Conservation (phyloP, 2,329 filamentous ascomycete genomes). For the Colletotrichum spaethianum region DNA sequence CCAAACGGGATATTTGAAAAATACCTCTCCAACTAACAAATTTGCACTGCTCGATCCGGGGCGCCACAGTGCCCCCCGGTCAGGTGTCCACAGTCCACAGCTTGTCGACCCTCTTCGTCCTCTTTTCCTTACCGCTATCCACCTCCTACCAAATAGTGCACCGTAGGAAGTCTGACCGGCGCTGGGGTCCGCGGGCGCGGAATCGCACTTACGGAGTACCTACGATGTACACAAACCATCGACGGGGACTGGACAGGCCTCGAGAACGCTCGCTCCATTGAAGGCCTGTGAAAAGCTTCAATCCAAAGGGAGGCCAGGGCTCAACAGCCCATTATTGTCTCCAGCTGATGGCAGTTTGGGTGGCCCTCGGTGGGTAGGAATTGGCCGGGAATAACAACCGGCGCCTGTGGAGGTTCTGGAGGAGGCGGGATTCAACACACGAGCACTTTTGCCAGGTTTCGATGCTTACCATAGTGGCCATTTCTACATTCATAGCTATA, state of each 20-base stretch:
- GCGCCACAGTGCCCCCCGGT: conserved; percentile 5
- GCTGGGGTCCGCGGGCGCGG: background rate
- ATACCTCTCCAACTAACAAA: conserved; percentile 24
- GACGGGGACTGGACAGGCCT: background rate
- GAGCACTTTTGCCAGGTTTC: background rate
- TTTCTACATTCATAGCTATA: background rate
- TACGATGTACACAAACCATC: background rate
- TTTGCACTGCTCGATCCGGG: conserved; percentile 17
- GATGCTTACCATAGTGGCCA: conserved; percentile 25
- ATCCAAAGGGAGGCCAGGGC: conserved; percentile 14
- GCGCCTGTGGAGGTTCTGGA: background rate
- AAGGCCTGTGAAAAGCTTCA: background rate
- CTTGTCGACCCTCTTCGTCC: background rate
- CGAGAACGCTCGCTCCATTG: background rate
- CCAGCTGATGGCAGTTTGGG: background rate
- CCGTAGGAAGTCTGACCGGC: background rate
- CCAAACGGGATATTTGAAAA: conserved; percentile 19
- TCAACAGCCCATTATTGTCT: conserved; percentile 5
- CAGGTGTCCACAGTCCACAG: background rate
- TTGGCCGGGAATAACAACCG: conserved; percentile 24
- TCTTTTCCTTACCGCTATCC: background rate
- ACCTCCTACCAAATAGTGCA: background rate
- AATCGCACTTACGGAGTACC: background rate
- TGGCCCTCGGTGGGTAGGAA: conserved; percentile 9
- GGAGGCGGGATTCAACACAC: background rate